Evolutionary conservation across 768 basidiomycete genomes (phyloP).

Genomic region (Naganishia vishniacii): DNA sequence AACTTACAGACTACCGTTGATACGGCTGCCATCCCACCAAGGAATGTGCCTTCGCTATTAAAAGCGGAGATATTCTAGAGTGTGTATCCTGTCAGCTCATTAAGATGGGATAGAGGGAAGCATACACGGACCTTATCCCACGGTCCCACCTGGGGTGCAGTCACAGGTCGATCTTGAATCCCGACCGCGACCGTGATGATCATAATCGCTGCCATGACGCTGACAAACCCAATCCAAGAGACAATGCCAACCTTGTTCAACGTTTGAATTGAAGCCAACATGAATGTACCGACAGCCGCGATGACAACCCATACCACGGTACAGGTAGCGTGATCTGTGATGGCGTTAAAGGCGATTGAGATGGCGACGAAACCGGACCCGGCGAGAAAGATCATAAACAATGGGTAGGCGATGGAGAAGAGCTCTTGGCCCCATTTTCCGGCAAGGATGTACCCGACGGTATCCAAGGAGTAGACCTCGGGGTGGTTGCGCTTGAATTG

Average conservation of each 20-base stretch:
- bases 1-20: conserved; percentile 27
- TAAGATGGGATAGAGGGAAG: background rate
- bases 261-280: conserved; percentile 29
- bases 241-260: conserved; percentile 29
- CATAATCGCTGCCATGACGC: conserved; percentile 26
- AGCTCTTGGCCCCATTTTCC: conserved; percentile 34
- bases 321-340: conserved; percentile 36
- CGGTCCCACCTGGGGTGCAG: conserved; percentile 25
- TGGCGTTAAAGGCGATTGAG: conserved; percentile 38
- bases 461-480: conserved; percentile 35
- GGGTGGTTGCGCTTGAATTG: conserved; percentile 38
- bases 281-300: conserved; percentile 24
- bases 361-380: conserved; percentile 35
- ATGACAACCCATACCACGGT: conserved; percentile 43
- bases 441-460: conserved; percentile 34
- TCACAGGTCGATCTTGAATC: conserved; percentile 25
- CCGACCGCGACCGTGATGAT: conserved; percentile 30
- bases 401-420: conserved; percentile 35
- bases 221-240: conserved; percentile 27
- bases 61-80: conserved; percentile 25
- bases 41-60: conserved; percentile 24
- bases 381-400: conserved; percentile 37
- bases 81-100: background rate
- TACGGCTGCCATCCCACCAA: conserved; percentile 31
- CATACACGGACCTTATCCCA: conserved; percentile 27